Base-by-base conservation (phyloP, 2,329 filamentous ascomycete genomes). In the Xylaria hypoxylon region DNA sequence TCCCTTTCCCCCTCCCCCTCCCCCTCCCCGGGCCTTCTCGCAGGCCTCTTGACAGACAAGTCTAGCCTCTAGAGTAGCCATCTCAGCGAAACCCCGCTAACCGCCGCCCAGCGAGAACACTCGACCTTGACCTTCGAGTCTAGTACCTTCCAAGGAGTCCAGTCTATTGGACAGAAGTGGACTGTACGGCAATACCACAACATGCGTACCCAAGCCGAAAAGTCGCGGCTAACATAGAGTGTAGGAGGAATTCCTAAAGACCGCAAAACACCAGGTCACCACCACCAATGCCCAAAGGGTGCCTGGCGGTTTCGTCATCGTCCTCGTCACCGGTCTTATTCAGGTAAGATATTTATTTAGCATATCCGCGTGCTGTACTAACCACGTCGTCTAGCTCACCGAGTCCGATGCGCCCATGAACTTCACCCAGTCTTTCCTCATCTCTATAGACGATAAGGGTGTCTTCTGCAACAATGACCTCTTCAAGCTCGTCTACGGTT, bases 41-140 rank as follows among this genome's bases (percentile, higher is more conserved):
- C 38, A 28, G 17, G 19, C 45, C 57, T 47, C 42, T 26, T 7
- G 15, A 31, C 35, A n/a, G 22, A 55, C 35, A 19, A 22, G 22
- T 6, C 35, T 11, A 22, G 33, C 31, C 62, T 56, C 42, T 57
- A 52, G 53, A 48, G 53, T 17, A 26, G 38, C 40, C 13, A 2
- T 45, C 17, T 68, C 53, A 8, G 52, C 22, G 17, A 15, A 15
- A 47, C n/a, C 11, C 56, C 13, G 57, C 72, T 74, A 70, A 74
- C 51, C 11, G 31, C 57, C 42, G 0, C 64, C 76, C 73, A 97
- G 93, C 89, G 92, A 76, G 87, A 91, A 4, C 80, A 90, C 68
- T 98, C 96, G 55, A 97, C 97, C 92, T 86, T 98, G 81, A 97
- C 95, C 57, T 98, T 97, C 77, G 93, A 98, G 86, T 89, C 86